Evolutionary conservation across 306 rosid genomes (phyloP).

Genomic region (Sechiopsis laciniata): DNA sequence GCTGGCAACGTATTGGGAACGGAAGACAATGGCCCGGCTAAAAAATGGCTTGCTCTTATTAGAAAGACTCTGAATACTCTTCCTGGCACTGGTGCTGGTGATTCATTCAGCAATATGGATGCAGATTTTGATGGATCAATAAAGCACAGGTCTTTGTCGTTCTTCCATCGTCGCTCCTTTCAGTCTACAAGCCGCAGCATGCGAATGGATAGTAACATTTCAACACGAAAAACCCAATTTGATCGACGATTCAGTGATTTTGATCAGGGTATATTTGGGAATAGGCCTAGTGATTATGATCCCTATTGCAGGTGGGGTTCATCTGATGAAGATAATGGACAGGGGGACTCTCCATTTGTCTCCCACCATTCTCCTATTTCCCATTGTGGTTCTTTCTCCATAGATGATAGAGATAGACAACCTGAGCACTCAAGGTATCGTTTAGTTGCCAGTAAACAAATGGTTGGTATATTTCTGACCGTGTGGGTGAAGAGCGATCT

Average conservation of each 20-base stretch:
- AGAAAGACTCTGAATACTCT: conserved; percentile 75
- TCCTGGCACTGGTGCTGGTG: conserved; percentile 39
- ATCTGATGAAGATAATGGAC: conserved; percentile 78
- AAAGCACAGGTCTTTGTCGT: conserved; percentile 65
- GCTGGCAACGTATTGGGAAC: conserved; percentile 96
- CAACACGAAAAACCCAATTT: conserved; percentile 48
- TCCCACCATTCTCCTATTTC: conserved; percentile 61
- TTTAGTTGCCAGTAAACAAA: conserved; percentile 91
- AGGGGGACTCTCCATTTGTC: conserved; percentile 60
- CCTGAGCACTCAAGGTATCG: conserved; percentile 63
- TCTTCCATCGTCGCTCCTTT: conserved; percentile 79
- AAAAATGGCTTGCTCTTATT: conserved; percentile 87
- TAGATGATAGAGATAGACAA: conserved; percentile 69
- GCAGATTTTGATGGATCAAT: conserved; percentile 78
- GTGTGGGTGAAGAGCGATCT: conserved; percentile 85
- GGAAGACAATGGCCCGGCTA: conserved; percentile 91
- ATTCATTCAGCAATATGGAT: conserved; percentile 66
- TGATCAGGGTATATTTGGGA: conserved; percentile 67
- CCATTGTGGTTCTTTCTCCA: conserved; percentile 35
- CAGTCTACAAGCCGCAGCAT: conserved; percentile 84
- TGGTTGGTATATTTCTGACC: conserved; percentile 90
- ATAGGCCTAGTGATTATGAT: conserved; percentile 73
- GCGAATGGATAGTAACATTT: conserved; percentile 82
- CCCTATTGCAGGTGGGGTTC: conserved; percentile 71
- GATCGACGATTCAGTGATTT: conserved; percentile 78